Percentiles rank a stretch among this genome's conserved stretches.
phyloP scores from a whole-genome alignment of 228 moss, liverwort and hornwort genomes.

The Sphagnum fallax region DNA sequence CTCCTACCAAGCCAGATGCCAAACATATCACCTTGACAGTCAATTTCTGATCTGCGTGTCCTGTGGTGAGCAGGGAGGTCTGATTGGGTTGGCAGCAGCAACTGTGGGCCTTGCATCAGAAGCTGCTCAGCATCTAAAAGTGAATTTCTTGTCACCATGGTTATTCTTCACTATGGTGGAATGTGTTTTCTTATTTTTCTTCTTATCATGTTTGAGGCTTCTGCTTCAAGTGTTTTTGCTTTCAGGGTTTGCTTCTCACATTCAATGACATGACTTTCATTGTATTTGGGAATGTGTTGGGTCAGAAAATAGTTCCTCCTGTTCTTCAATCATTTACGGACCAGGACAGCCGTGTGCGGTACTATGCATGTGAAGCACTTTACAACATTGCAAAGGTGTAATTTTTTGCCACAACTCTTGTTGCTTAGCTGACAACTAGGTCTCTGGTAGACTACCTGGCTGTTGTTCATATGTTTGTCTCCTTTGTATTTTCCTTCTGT shows the following conservation, averaged over 20 bases:
- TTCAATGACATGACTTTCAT: not conserved
- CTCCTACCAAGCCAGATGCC: too few relatives aligned
- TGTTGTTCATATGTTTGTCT: too few relatives aligned
- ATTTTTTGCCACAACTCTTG: not conserved
- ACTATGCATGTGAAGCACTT: constrained; percentile 95
- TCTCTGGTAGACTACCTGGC: not conserved
- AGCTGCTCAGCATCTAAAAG: constrained; percentile 88
- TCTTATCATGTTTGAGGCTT: too few relatives aligned
- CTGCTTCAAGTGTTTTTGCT: too few relatives aligned
- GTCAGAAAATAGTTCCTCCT: constrained; percentile 90
- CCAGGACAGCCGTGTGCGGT: constrained; percentile 91
- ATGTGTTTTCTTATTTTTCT: too few relatives aligned
- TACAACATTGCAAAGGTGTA: constrained; percentile 99
- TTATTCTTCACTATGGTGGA: not conserved
- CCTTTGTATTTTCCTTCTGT: not conserved
- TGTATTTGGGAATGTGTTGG: not conserved
- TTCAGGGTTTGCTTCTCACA: not conserved
- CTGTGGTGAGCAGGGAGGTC: constrained; percentile 63
- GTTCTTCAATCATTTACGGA: constrained; percentile 94
- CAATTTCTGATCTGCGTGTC: not conserved
- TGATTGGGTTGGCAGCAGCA: constrained; percentile 95
- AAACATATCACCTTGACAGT: too few relatives aligned
- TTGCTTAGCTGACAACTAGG: not conserved
- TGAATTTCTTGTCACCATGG: constrained; percentile 11
- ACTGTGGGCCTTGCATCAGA: constrained; percentile 90